Conservation (phyloP, 805 yeast genomes). For the Wickerhamiella musiphila region DNA sequence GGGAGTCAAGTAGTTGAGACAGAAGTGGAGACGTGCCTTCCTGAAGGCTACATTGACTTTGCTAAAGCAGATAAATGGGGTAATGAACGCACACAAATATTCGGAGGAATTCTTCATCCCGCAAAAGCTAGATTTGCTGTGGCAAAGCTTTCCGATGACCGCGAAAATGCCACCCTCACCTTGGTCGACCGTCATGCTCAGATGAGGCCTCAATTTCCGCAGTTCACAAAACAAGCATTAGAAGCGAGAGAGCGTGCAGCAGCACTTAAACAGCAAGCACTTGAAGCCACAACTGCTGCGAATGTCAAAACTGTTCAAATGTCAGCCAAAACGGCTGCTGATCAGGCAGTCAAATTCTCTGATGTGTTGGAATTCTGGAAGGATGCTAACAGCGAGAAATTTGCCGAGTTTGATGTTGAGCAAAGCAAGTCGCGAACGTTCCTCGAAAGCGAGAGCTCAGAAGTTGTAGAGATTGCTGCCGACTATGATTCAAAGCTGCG, state of each 20-base stretch:
- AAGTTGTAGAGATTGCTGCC: neutral
- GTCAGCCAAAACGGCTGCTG: constrained; percentile 49
- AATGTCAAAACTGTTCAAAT: constrained; percentile 53
- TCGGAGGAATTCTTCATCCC: constrained; percentile 46
- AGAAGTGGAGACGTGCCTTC: constrained; percentile 51
- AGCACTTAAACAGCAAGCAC: neutral
- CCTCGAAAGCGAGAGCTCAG: neutral
- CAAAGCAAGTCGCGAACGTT: neutral
- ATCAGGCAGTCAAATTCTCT: constrained; percentile 42
- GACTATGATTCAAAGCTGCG: neutral
- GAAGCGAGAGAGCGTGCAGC: constrained; percentile 1
- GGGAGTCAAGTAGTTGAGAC: constrained; percentile 51
- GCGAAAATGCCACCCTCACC: constrained; percentile 35
- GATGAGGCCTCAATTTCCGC: constrained; percentile 63
- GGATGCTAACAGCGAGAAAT: constrained; percentile 42
- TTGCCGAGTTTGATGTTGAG: constrained; percentile 14
- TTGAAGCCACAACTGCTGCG: constrained; percentile 12
- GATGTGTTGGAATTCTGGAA: constrained; percentile 56
- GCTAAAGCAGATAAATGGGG: constrained; percentile 50
- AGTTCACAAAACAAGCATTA: constrained; percentile 54
- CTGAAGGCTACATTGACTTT: constrained; percentile 47
- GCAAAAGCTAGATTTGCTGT: constrained; percentile 21
- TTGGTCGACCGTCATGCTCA: constrained; percentile 58
- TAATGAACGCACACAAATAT: constrained; percentile 38
- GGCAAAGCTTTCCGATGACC: constrained; percentile 27